Base-by-base conservation (phyloP, 495 filamentous ascomycete genomes). In the Xylaria nigripes region DNA sequence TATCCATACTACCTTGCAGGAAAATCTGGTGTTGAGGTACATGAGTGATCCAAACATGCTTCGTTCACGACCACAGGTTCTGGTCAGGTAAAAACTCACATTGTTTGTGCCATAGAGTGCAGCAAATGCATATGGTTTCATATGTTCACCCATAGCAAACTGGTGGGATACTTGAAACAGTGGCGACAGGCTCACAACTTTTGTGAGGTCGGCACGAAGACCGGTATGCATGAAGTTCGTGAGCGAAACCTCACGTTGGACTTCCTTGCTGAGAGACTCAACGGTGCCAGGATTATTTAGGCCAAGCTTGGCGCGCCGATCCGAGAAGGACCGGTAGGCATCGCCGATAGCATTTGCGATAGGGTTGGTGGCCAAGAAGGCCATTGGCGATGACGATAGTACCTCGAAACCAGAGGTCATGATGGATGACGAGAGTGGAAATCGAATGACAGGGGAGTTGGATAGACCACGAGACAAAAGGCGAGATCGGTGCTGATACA, bases 151-250 rank as follows among this genome's bases (percentile, higher is more conserved):
- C 83, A 96, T 89, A 27, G 91, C 81, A 68, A 99, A 93, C 48
- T 91, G 86, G 78, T 99, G 94, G 47, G 91, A 95, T 55, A 96
- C 86, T 70, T 96, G 92, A 80, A 99, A 99, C 63, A 97, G 75
- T 44, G 93, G 94, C 58, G 83, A 80, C 65, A 95, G 79, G 76
- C 89, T 88, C 74, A 96, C 91, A 61, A 87, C 85, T 79, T 96
- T 99, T 58, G 86, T 95, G 64, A 97, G 72, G 70, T 99, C 94
- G 64, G 93, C 94, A 58, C 90, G 86, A 66, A 99, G 79, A 52
- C 94, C 94, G 18, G 87, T 80, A 78, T 97, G 97, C 81, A 91
- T 93, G 66, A 88, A 86, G 74, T 96, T 95, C 69, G 83, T 90
- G 59, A 95, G 81, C 68, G 96, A 83, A 44, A 95, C 91, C 76